A percentile compares a stretch with the other conserved stretches of the same genome.
phyloP scores from a whole-genome alignment of 306 rosid species.

The Vigna mungo region DNA sequence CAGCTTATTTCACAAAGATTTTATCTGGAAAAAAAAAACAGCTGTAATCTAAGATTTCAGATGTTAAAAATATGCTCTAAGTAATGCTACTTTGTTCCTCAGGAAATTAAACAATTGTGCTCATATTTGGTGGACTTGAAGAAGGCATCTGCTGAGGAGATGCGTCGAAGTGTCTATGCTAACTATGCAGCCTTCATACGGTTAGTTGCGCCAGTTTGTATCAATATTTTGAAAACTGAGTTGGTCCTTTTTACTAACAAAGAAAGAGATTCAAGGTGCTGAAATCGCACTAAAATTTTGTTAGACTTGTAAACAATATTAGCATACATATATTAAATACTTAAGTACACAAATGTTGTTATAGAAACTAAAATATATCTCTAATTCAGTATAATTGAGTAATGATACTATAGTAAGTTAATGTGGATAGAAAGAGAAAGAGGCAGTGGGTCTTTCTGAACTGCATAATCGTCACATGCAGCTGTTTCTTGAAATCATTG shows the following conservation, averaged over 20 bases:
- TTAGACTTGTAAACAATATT: slow-evolving; percentile 2
- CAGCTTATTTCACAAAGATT: too few species aligned
- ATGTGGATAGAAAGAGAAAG: neutral
- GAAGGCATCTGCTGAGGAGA: slow-evolving; percentile 96
- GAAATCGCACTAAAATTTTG: slow-evolving; percentile 11
- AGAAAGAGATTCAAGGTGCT: slow-evolving; percentile 13
- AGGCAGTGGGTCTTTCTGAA: slow-evolving; percentile 23
- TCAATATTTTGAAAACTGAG: slow-evolving; percentile 12
- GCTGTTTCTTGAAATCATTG: neutral
- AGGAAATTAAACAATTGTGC: slow-evolving; percentile 97
- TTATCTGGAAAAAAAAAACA: too few species aligned
- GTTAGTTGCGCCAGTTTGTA: slow-evolving; percentile 57
- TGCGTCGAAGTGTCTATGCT: slow-evolving; percentile 99
- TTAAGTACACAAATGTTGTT: slow-evolving; percentile 1
- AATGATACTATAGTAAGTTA: slow-evolving; percentile 14
- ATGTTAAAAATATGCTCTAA: too few species aligned
- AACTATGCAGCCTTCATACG: slow-evolving; percentile 96
- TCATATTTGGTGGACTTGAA: slow-evolving; percentile 82
- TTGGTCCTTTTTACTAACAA: slow-evolving; percentile 1
- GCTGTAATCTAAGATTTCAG: too few species aligned
- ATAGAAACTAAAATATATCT: neutral
- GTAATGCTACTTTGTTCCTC: slow-evolving; percentile 21
- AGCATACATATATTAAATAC: slow-evolving; percentile 2
- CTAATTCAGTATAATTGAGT: slow-evolving; percentile 5
- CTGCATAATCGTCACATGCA: neutral